phyloP scores from a whole-genome alignment of 768 basidiomycete genomes.

The Tulasnella sp. region DNA sequence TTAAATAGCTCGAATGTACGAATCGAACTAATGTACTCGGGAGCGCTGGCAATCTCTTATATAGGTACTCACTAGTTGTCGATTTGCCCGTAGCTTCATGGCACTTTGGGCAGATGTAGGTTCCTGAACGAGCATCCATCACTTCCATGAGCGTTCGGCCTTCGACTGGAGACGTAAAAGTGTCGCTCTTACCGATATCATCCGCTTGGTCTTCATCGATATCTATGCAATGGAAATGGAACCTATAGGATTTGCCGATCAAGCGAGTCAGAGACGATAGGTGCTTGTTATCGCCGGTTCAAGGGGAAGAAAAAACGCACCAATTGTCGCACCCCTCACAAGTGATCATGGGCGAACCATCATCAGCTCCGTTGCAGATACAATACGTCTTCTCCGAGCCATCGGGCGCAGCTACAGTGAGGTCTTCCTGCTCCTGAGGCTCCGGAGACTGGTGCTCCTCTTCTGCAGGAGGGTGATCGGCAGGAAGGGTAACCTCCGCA shows the following conservation, averaged over 20 bases:
- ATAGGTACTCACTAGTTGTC: slow-evolving; percentile 62
- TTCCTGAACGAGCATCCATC: slow-evolving; percentile 29
- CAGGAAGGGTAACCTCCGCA: background rate
- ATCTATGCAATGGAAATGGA: slow-evolving; percentile 68
- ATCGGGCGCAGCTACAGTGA: background rate
- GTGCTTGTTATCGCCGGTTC: background rate
- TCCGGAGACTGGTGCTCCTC: background rate
- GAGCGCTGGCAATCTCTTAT: background rate
- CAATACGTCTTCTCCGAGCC: slow-evolving; percentile 35
- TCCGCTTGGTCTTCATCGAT: slow-evolving; percentile 53
- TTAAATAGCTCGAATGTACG: background rate
- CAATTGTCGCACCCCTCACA: slow-evolving; percentile 65
- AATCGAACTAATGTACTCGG: background rate
- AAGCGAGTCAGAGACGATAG: slow-evolving; percentile 10
- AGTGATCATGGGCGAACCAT: slow-evolving; percentile 70
- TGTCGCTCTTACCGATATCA: slow-evolving; percentile 55
- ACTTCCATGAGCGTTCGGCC: background rate
- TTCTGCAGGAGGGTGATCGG: background rate
- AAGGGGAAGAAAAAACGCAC: slow-evolving; percentile 28
- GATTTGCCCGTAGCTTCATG: slow-evolving; percentile 47
- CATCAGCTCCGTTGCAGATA: slow-evolving; percentile 55
- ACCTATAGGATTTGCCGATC: slow-evolving; percentile 39
- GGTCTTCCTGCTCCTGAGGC: background rate
- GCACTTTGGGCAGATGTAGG: slow-evolving; percentile 49
- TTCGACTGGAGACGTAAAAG: background rate